Conservation (phyloP, 805 yeast species). For the Pichia californica region DNA sequence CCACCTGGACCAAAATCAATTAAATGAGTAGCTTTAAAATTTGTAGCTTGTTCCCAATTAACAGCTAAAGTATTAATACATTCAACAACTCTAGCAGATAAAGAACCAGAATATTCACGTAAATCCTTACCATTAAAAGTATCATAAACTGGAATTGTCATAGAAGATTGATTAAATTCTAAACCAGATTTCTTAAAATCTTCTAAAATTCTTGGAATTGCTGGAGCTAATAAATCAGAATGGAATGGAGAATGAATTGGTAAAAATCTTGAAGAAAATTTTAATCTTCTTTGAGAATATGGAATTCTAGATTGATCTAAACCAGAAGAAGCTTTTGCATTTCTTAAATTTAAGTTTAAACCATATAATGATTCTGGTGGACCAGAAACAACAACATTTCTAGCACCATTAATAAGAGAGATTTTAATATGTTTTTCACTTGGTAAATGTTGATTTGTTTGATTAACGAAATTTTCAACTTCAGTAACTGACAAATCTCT, state of each 20-base stretch:
- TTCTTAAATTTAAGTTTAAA: conserved; percentile 83
- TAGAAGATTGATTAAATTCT: conserved; percentile 45
- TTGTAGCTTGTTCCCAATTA: conserved; percentile 88
- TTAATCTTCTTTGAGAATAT: conserved; percentile 85
- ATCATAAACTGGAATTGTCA: conserved; percentile 85
- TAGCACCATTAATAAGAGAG: conserved; percentile 90
- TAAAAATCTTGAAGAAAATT: conserved; percentile 87
- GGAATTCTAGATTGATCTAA: conserved; percentile 95
- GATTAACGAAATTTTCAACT: conserved; percentile 71
- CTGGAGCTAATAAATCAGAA: conserved; percentile 72
- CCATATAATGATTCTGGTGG: conserved; percentile 98
- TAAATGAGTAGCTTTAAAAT: conserved; percentile 77
- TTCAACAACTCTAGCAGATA: conserved; percentile 65
- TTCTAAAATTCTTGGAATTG: conserved; percentile 56
- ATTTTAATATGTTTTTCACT: conserved; percentile 83
- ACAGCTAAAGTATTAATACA: conserved; percentile 88
- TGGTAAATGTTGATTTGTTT: conserved; percentile 92
- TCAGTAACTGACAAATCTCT: conserved; percentile 79
- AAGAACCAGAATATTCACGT: conserved; percentile 45
- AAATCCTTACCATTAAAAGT: conserved; percentile 81
- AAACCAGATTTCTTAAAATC: conserved; percentile 60
- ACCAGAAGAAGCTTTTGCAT: conserved; percentile 91
- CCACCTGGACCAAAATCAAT: conserved; percentile 99
- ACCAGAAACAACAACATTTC: conserved; percentile 92
- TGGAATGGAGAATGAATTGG: conserved; percentile 98